A percentile compares a stretch with the other conserved stretches of the same genome.
Conservation (phyloP, 2,329 filamentous ascomycete species). For the Amauroascus niger region DNA sequence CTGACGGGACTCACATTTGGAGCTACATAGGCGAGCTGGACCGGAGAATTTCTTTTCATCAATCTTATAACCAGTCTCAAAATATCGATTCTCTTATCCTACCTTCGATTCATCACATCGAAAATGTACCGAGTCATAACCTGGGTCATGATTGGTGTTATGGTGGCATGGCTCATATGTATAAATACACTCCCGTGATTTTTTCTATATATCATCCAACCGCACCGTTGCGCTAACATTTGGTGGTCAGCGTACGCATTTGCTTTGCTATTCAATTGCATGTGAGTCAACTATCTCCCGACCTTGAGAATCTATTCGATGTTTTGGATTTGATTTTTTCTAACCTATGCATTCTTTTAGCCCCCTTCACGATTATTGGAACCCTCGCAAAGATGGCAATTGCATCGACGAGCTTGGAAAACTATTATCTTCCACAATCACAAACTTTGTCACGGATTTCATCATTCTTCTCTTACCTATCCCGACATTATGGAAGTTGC, state of each 20-base stretch:
- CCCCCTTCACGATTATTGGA: constrained; percentile 16
- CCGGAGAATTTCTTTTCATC: constrained; percentile 15
- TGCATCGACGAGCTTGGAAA: constrained; percentile 14
- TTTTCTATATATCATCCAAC: background rate
- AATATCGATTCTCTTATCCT: constrained; percentile 17
- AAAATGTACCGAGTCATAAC: constrained; percentile 9
- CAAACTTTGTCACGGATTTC: constrained; percentile 17
- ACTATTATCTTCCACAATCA: constrained; percentile 13
- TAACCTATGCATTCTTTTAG: constrained; percentile 3
- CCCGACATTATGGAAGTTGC: constrained; percentile 17
- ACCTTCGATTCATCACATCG: constrained; percentile 15
- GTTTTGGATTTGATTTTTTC: background rate
- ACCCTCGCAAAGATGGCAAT: background rate
- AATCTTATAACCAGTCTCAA: constrained; percentile 16
- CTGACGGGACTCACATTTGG: background rate
- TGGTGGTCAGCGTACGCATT: constrained; percentile 14
- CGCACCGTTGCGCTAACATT: background rate
- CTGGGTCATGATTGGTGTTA: constrained; percentile 13
- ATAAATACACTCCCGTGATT: too few relatives aligned
- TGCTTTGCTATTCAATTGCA: constrained; percentile 15
- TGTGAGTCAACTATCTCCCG: constrained; percentile 7
- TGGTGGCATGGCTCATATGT: constrained; percentile 16
- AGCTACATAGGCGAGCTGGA: constrained; percentile 15
- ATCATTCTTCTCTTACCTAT: constrained; percentile 16
- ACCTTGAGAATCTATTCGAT: background rate